phyloP scores from a whole-genome alignment of 2,329 filamentous ascomycete genomes.

The Talaromyces albobiverticillius region DNA sequence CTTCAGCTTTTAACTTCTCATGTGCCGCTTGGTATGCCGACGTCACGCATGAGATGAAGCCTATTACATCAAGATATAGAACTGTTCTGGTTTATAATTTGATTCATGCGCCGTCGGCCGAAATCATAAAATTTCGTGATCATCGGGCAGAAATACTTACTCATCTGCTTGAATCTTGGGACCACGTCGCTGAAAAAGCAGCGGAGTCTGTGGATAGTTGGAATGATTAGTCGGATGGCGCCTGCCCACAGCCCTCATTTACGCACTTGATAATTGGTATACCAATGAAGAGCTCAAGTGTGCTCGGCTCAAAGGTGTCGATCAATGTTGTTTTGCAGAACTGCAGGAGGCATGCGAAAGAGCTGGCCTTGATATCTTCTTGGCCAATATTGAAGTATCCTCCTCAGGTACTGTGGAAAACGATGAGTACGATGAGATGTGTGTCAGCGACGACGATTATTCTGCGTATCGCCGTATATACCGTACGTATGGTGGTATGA shows the following conservation, averaged over 20 bases:
- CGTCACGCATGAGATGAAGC: constrained; percentile 51
- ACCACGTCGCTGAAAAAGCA: background rate
- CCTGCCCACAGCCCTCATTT: constrained; percentile 19
- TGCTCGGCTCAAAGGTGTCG: constrained; percentile 22
- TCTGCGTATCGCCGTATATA: too few relatives aligned
- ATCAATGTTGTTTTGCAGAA: constrained; percentile 17
- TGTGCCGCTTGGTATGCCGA: constrained; percentile 50
- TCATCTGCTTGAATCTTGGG: constrained; percentile 12
- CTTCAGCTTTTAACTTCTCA: constrained; percentile 20
- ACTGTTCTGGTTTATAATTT: constrained; percentile 56
- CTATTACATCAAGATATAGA: constrained; percentile 48
- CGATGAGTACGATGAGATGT: constrained; percentile 6
- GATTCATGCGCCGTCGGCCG: constrained; percentile 24
- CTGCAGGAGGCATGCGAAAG: constrained; percentile 19
- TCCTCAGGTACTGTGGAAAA: constrained; percentile 16
- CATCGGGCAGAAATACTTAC: background rate
- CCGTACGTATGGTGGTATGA: too few relatives aligned
- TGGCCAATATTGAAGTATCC: constrained; percentile 23
- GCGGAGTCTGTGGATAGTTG: background rate
- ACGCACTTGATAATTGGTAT: constrained; percentile 25
- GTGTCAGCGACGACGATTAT: too few relatives aligned
- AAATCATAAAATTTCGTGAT: background rate
- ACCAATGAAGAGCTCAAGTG: constrained; percentile 21
- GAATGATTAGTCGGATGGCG: background rate
- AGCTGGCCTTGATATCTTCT: constrained; percentile 21